phyloP scores from a whole-genome alignment of 179 eudicot species.

The Beta corolliflora region DNA sequence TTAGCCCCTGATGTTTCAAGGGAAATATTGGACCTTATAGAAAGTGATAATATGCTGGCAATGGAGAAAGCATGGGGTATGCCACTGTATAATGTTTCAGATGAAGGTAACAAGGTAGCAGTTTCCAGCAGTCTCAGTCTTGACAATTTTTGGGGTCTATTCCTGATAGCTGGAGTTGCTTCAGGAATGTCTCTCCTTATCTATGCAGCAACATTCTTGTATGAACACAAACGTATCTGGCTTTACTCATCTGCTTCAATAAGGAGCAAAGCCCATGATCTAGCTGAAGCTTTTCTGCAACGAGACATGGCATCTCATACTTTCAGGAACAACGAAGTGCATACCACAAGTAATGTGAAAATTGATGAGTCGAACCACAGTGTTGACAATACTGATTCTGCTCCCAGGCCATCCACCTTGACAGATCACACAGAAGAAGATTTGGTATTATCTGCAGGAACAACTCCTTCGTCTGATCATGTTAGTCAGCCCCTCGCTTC shows the following conservation, averaged over 20 bases:
- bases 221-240: constrained; percentile 30
- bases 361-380: not conserved
- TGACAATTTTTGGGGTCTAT: constrained; percentile 50
- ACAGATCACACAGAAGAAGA: constrained; percentile 14
- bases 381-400: constrained; percentile 16
- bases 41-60: constrained; percentile 28
- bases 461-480: constrained; percentile 10
- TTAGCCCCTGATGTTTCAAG: constrained; percentile 47
- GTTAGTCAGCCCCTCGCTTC: not conserved
- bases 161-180: constrained; percentile 37
- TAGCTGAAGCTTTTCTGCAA: constrained; percentile 20
- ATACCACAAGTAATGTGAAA: not conserved
- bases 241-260: constrained; percentile 18
- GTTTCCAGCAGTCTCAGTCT: constrained; percentile 40
- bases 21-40: constrained; percentile 41
- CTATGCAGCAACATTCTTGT: constrained; percentile 25
- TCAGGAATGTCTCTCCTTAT: constrained; percentile 29
- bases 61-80: constrained; percentile 33
- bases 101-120: constrained; percentile 8
- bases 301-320: constrained; percentile 25
- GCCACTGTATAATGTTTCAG: constrained; percentile 11
- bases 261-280: constrained; percentile 3
- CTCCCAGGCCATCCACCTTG: constrained; percentile 22
- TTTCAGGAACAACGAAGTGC: constrained; percentile 14
- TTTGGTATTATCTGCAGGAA: not conserved